Conservation (phyloP, 257 asterid genomes). For the Solanum tarijense region DNA sequence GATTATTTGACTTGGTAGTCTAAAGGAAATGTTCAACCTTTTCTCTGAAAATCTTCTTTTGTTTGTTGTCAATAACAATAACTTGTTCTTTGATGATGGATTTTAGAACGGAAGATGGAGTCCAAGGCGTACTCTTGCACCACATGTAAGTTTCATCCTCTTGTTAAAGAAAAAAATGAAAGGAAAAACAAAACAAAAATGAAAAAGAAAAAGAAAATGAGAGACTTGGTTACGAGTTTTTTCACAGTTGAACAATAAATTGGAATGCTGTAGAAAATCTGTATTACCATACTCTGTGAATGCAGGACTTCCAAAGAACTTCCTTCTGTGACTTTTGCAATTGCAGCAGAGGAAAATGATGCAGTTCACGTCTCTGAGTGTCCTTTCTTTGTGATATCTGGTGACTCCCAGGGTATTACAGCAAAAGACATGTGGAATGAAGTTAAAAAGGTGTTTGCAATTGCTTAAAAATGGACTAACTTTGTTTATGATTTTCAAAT, state of each 20-base stretch:
- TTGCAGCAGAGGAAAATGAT: conserved; percentile 76
- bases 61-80: neutral
- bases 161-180: neutral
- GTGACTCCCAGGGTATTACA: conserved; percentile 55
- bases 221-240: neutral
- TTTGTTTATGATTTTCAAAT: conserved; percentile 1
- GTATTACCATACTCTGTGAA: conserved; percentile 5
- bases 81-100: neutral
- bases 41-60: neutral
- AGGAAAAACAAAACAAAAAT: neutral
- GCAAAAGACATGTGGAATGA: conserved; percentile 96
- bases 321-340: conserved; percentile 74
- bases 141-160: conserved; percentile 52
- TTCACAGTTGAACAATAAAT: neutral
- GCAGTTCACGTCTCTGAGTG: conserved; percentile 76
- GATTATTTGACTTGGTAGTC: neutral
- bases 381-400: conserved; percentile 77
- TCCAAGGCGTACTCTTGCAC: conserved; percentile 79
- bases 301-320: conserved; percentile 68
- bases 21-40: neutral
- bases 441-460: conserved; percentile 63
- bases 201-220: neutral
- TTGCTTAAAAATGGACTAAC: neutral
- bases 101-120: conserved; percentile 54
- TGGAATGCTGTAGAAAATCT: neutral